Evolutionary conservation across 495 filamentous ascomycete species (phyloP), one percentile per base, ranked within the genome.

Genomic region (Xylaria palmicola): DNA sequence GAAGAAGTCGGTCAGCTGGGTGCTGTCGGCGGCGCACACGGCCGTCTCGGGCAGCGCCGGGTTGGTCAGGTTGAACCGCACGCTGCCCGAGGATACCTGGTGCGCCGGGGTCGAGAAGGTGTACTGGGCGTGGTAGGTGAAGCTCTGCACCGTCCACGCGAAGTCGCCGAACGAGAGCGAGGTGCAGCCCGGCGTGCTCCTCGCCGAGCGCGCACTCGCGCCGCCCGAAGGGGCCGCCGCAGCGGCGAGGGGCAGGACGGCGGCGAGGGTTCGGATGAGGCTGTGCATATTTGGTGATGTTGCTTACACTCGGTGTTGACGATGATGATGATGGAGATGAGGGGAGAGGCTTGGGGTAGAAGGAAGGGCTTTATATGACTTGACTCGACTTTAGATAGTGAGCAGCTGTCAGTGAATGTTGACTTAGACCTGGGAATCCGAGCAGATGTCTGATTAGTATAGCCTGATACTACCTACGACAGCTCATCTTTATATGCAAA

Each of bases 31-130:
- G 40, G 68, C 70, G 69, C 78, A 81, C 37, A 56, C 32, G 13
- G 69, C 65, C 5, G 61, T 64, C 43, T 66, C 66, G 29, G 39
- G 9, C 45, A 74, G 51, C 32, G 72, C 75, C 26, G 74, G 70
- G 74, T 79, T 79, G 60, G 61, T 62, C 15, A 81, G 61, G 66
- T 79, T 76, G 67, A 81, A 79, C 54, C 66, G 66, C 45, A 74
- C 75, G 50, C 68, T 67, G 19, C 75, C 77, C 63, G 64, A 72
- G 6, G 74, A 73, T 56, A 74, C 77, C 51, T 80, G 77, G 64
- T 80, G 76, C 3, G 77, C 72, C 0, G 77, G 77, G 1, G 74
- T 79, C 0, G 71, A 72, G 71, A 77, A 80, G 57, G 68, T 64
- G 66, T 74, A 77, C 17, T 59, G 61, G 17, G 74, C 71, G 65